phyloP scores from a whole-genome alignment of 129 eudicot genomes.

The Glebionis coronaria region DNA sequence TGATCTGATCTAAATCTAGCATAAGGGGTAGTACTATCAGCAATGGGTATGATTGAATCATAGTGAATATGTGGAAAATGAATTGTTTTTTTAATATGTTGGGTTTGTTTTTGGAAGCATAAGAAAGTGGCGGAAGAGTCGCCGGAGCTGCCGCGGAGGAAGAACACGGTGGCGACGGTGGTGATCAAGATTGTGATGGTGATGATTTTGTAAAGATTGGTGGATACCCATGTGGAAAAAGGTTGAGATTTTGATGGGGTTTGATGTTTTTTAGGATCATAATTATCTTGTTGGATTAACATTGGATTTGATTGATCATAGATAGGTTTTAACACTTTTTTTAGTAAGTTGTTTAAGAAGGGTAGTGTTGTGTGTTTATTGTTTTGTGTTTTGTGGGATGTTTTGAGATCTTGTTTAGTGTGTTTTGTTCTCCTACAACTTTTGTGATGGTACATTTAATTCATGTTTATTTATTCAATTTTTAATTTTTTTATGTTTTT shows the following conservation, averaged over 20 bases:
- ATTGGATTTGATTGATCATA: conserved; percentile 33
- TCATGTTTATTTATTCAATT: too few relatives aligned
- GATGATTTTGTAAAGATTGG: conserved; percentile 67
- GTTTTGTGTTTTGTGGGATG: not conserved
- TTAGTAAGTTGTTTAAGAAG: not conserved
- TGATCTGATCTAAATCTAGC: conserved; percentile 63
- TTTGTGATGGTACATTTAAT: too few relatives aligned
- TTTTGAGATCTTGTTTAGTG: not conserved
- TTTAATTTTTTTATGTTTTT: too few relatives aligned
- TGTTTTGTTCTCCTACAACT: too few relatives aligned
- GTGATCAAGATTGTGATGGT: conserved; percentile 45
- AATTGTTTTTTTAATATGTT: conserved; percentile 33
- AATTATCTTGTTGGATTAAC: conserved; percentile 77
- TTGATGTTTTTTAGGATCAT: conserved; percentile 27
- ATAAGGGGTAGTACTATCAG: conserved; percentile 55
- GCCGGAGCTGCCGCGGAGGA: conserved; percentile 48
- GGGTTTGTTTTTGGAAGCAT: conserved; percentile 56
- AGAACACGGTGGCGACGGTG: conserved; percentile 69
- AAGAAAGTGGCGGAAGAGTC: conserved; percentile 63
- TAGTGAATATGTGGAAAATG: conserved; percentile 55
- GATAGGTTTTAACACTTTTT: not conserved
- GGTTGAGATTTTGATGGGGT: conserved; percentile 55
- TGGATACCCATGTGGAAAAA: conserved; percentile 75
- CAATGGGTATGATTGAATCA: conserved; percentile 45
- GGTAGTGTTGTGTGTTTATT: not conserved